Evolutionary conservation across 768 basidiomycete species (phyloP), one percentile per base, ranked within the genome.

Genomic region (Russula sp.): DNA sequence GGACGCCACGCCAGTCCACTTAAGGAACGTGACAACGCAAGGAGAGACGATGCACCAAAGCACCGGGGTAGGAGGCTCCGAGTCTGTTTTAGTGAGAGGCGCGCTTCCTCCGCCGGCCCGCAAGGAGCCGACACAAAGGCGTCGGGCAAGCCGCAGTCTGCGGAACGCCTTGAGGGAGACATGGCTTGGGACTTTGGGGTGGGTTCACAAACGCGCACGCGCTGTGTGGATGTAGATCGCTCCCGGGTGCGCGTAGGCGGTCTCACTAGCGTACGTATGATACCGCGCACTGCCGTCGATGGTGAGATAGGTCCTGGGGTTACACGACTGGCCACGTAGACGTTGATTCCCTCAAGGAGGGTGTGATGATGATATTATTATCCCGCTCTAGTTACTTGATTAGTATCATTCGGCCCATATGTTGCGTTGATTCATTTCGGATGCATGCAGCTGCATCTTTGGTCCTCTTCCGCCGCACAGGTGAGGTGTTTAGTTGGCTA

Each of bases 141-240:
- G 45, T 20, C 22, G n/a, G 32, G 39, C 42, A 42, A 35, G 6
- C 22, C 35, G 18, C 40, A 31, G 8, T 53, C 58, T 40, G 58
- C 63, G 44, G 58, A 64, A 40, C 63, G 63, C 34, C 31, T 60
- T n/a, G 63, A 64, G 31, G 63, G 63, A 18, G 63, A 64, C 53
- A 59, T 64, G 63, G 58, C 54, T 37, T 64, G 63, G 63, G 54
- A 64, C 34, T 64, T 64, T 51, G 63, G 63, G 10, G 53, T 42
- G 16, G 48, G 58, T 31, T 10, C 47, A 32, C 58, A 60, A 37
- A 50, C 7, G 11, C 32, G 18, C 35, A 22, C 34, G 48, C 22
- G 40, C 8, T 31, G 18, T 42, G 54, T 20, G 32, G 45, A 60
- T 22, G 20, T 32, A 5, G 39, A 60, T 55, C 58, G 58, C 20